These are phyloP conservation scores for Buddleja alternifolia DNA, from an alignment of 257 asterid genomes.

Conservation along the genomic window DNA sequence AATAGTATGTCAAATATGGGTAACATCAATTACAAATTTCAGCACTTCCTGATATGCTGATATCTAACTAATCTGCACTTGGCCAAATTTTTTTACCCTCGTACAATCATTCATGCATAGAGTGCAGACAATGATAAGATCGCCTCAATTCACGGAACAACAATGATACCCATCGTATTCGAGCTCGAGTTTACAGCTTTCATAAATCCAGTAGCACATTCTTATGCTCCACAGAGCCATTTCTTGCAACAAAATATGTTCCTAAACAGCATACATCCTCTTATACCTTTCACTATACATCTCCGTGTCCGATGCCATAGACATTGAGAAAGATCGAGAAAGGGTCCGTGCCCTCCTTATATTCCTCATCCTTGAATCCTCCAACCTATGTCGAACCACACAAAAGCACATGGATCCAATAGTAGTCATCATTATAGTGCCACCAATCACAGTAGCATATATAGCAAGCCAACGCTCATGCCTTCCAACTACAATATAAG, in stretches of 20 bases:
- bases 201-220: constrained; percentile 7
- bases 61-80: constrained; percentile 11
- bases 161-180: neutral
- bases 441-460: constrained; percentile 73
- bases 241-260: neutral
- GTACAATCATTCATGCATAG: constrained; percentile 13
- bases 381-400: constrained; percentile 79
- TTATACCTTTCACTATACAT: constrained; percentile 66
- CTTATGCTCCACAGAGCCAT: neutral
- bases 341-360: constrained; percentile 57
- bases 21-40: constrained; percentile 27
- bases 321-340: constrained; percentile 73
- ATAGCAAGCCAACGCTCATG: constrained; percentile 84
- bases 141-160: neutral
- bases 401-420: constrained; percentile 95
- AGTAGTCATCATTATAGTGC: constrained; percentile 78
- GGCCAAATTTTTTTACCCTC: constrained; percentile 18
- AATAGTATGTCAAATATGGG: constrained; percentile 24
- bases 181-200: too few relatives aligned
- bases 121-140: neutral
- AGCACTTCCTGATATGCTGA: constrained; percentile 9
- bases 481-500: constrained; percentile 81
- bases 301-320: constrained; percentile 71
- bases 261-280: constrained; percentile 85
- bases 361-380: constrained; percentile 80